phyloP scores from a whole-genome alignment of 1,284 basidiomycete genomes.

The Ganoderma lucidum region DNA sequence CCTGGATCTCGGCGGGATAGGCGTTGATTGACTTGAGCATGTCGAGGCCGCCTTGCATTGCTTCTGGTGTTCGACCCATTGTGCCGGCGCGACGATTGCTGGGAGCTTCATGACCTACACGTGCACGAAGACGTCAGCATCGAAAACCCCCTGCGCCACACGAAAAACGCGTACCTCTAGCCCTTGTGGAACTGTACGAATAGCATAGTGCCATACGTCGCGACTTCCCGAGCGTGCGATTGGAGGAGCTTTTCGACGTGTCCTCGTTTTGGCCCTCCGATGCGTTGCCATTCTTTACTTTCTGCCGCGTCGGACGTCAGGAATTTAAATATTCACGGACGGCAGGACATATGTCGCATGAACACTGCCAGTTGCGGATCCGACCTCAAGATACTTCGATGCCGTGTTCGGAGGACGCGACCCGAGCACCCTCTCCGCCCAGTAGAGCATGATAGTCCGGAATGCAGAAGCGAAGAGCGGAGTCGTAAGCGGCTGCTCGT shows the following conservation, averaged over 20 bases:
- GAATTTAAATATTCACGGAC: neutral
- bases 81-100: neutral
- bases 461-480: neutral
- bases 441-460: slow-evolving; percentile 1
- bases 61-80: neutral
- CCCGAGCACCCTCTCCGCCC: neutral
- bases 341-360: neutral
- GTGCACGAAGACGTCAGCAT: neutral
- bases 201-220: neutral
- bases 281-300: neutral
- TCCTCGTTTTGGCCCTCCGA: neutral
- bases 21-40: neutral
- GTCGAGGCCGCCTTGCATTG: neutral
- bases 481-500: neutral
- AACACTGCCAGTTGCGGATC: neutral
- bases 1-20: neutral
- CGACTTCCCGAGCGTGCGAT: neutral
- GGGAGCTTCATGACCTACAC: neutral
- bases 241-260: neutral
- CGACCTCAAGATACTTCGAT: neutral
- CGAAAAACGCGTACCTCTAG: neutral
- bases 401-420: neutral
- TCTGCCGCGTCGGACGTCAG: neutral
- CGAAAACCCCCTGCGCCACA: neutral
- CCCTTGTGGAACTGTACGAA: neutral